Conservation (phyloP, 2,329 filamentous ascomycete species). For the Phyllosticta citriasiana region DNA sequence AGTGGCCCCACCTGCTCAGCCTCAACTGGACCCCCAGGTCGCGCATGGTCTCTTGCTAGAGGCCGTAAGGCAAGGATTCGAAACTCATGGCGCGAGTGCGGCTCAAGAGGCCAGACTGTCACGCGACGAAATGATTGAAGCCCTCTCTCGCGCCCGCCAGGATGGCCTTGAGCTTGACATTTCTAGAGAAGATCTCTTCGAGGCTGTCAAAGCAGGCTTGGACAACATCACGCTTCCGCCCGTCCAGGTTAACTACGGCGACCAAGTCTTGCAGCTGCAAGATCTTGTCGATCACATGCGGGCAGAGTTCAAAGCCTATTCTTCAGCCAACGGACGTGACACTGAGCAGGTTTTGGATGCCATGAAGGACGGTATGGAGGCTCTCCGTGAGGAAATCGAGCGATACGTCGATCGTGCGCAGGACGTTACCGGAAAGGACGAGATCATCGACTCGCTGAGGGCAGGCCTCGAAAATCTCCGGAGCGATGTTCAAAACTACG, state of each 20-base stretch:
- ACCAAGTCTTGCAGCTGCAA: slow-evolving; percentile 51
- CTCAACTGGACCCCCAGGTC: slow-evolving; percentile 31
- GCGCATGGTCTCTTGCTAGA: slow-evolving; percentile 47
- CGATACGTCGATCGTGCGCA: slow-evolving; percentile 64
- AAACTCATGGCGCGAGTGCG: slow-evolving; percentile 32
- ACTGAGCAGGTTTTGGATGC: slow-evolving; percentile 84
- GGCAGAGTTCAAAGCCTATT: slow-evolving; percentile 64
- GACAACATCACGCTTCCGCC: slow-evolving; percentile 27
- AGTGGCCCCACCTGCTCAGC: slow-evolving; percentile 28
- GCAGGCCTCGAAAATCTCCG: slow-evolving; percentile 56
- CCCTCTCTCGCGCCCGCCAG: slow-evolving; percentile 31
- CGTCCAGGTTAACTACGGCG: slow-evolving; percentile 44
- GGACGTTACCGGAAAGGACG: slow-evolving; percentile 62
- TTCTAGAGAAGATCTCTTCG: slow-evolving; percentile 42
- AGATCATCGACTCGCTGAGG: slow-evolving; percentile 61
- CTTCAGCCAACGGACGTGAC: slow-evolving; percentile 66
- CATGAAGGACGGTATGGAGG: slow-evolving; percentile 77
- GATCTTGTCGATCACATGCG: slow-evolving; percentile 52
- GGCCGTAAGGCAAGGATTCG: slow-evolving; percentile 50
- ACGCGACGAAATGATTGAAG: slow-evolving; percentile 43
- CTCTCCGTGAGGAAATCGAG: slow-evolving; percentile 70
- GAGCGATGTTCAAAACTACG: slow-evolving; percentile 47
- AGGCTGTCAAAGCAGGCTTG: slow-evolving; percentile 46
- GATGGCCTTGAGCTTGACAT: slow-evolving; percentile 37
- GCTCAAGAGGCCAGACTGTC: slow-evolving; percentile 37